Conservation (phyloP, 257 asterid genomes). For the Thymus mandschuricus region DNA sequence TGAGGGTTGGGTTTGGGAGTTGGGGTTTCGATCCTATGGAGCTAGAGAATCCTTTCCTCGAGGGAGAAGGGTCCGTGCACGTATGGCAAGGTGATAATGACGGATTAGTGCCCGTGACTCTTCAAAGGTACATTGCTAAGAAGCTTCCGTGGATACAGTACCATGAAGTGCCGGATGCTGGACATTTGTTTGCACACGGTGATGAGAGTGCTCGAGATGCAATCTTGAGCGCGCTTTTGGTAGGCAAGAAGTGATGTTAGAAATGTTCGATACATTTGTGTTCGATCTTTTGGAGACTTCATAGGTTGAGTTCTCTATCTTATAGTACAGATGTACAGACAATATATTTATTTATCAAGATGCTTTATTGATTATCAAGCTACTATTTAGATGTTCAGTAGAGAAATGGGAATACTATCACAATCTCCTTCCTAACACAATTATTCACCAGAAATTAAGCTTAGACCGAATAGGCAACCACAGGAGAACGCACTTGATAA, state of each 20-base stretch:
- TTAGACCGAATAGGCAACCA: neutral
- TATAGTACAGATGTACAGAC: no score
- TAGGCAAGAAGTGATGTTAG: conserved; percentile 28
- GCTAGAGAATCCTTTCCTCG: conserved; percentile 52
- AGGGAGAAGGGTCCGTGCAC: conserved; percentile 58
- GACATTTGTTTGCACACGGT: conserved; percentile 40
- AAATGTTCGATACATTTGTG: neutral
- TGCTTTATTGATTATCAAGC: no score
- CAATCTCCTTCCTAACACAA: no score
- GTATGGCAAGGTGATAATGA: conserved; percentile 79
- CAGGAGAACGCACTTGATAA: neutral
- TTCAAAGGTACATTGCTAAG: conserved; percentile 61
- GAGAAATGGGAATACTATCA: no score
- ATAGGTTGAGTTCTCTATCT: no score
- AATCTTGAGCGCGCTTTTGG: conserved; percentile 50
- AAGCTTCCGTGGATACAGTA: conserved; percentile 64
- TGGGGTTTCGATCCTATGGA: conserved; percentile 75
- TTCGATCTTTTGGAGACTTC: neutral
- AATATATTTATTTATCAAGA: no score
- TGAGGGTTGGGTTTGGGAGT: conserved; percentile 66
- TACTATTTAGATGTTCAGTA: no score
- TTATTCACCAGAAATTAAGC: no score
- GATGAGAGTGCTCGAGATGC: conserved; percentile 35
- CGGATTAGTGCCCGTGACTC: conserved; percentile 61
- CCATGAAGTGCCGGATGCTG: conserved; percentile 46